Percentiles rank a stretch among this genome's conserved stretches.
Conservation (phyloP, 2,329 filamentous ascomycete species). For the Beauveria caledonica region DNA sequence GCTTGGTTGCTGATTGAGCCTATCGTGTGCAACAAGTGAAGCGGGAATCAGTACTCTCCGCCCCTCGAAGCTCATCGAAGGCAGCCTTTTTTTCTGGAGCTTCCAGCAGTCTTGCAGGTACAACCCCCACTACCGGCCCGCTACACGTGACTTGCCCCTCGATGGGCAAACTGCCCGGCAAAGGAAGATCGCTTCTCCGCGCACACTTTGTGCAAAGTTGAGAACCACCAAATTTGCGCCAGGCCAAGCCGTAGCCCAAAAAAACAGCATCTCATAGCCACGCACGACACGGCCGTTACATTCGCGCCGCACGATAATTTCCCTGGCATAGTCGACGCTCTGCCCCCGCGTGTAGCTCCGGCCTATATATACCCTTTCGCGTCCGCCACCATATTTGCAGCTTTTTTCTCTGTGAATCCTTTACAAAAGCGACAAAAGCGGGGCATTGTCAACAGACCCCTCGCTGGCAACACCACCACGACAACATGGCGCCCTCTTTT, state of each 20-base stretch:
- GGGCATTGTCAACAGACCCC: constrained; percentile 29
- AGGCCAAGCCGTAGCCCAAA: constrained; percentile 8
- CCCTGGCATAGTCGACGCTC: constrained; percentile 5
- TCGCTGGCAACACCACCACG: constrained; percentile 22
- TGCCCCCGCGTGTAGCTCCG: neutral
- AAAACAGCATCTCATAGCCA: constrained; percentile 15
- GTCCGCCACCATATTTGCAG: neutral
- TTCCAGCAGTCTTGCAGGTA: constrained; percentile 8
- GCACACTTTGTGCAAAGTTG: constrained; percentile 28
- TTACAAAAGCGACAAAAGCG: constrained; percentile 20
- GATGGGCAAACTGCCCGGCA: constrained; percentile 20
- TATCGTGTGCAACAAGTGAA: constrained; percentile 7
- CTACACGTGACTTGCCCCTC: constrained; percentile 36
- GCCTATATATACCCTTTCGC: neutral
- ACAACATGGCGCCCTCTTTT: constrained; percentile 82
- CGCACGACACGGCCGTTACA: constrained; percentile 20
- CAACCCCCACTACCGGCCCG: constrained; percentile 3
- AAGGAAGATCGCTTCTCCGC: constrained; percentile 32
- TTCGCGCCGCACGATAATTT: constrained; percentile 9
- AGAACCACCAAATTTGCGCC: constrained; percentile 32
- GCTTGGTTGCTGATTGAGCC: neutral
- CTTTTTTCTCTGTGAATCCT: neutral
- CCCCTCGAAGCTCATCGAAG: constrained; percentile 12
- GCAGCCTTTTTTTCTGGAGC: constrained; percentile 14
- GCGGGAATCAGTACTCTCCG: constrained; percentile 8